A percentile compares a stretch with the other conserved stretches of the same genome.
Conservation (phyloP, 768 basidiomycete genomes). For the Podaxis sp. region DNA sequence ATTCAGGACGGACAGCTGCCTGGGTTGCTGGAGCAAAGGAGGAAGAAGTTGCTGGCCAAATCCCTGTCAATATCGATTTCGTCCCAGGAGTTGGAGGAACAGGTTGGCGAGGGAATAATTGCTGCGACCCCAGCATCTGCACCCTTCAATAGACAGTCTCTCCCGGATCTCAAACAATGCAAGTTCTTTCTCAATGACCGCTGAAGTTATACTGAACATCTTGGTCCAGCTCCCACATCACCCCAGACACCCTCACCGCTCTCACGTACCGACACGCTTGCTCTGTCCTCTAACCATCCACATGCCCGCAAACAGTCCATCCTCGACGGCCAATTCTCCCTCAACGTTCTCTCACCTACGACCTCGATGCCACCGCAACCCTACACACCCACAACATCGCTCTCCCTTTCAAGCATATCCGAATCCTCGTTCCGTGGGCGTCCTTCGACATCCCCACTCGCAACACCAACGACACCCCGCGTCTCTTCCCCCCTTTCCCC, state of each 20-base stretch:
- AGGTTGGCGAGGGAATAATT: slow-evolving; percentile 28
- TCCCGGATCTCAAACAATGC: slow-evolving; percentile 20
- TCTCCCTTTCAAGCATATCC: slow-evolving; percentile 14
- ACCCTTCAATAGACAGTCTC: slow-evolving; percentile 27
- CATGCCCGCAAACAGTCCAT: slow-evolving; percentile 78
- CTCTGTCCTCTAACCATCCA: slow-evolving; percentile 61
- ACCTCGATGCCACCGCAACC: slow-evolving; percentile 27
- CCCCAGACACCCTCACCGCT: slow-evolving; percentile 42
- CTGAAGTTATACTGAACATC: slow-evolving; percentile 6
- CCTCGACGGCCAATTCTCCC: slow-evolving; percentile 44
- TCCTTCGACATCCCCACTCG: slow-evolving; percentile 36
- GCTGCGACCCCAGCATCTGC: slow-evolving; percentile 25
- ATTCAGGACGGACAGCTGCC: slow-evolving; percentile 36
- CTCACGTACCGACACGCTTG: slow-evolving; percentile 48
- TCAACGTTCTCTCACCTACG: slow-evolving; percentile 31
- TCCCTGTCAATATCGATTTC: slow-evolving; percentile 68
- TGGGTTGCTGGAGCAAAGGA: slow-evolving; percentile 50
- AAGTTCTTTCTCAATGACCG: slow-evolving; percentile 16
- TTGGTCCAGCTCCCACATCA: slow-evolving; percentile 28
- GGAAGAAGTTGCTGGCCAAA: slow-evolving; percentile 52
- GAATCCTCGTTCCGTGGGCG: slow-evolving; percentile 26
- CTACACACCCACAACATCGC: slow-evolving; percentile 38
- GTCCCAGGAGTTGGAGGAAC: slow-evolving; percentile 42
- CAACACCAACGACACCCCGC: slow-evolving; percentile 34
- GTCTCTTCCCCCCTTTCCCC: slow-evolving; percentile 25